phyloP scores from a whole-genome alignment of 2,329 filamentous ascomycete species.

The Fusarium sororula region DNA sequence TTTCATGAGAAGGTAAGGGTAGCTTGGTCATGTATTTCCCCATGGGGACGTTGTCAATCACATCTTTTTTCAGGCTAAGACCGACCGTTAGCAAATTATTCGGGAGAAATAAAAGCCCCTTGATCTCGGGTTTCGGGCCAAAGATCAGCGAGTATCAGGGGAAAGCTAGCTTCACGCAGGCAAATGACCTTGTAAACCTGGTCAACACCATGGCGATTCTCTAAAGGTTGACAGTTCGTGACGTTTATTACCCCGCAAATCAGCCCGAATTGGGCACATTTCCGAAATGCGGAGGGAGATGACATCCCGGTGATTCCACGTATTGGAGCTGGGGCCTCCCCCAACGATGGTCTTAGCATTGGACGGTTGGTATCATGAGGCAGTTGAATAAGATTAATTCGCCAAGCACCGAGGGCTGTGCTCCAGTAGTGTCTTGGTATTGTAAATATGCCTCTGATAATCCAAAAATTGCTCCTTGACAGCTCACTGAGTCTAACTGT shows the following conservation, averaged over 20 bases:
- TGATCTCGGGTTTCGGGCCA: conserved; percentile 35
- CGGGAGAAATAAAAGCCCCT: conserved; percentile 3
- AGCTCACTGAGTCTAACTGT: conserved; percentile 38
- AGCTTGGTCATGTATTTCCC: conserved; percentile 31
- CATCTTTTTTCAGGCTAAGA: conserved; percentile 31
- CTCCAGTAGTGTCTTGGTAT: conserved; percentile 4
- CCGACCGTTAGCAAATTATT: conserved; percentile 15
- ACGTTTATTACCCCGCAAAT: conserved; percentile 21
- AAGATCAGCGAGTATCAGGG: conserved; percentile 26
- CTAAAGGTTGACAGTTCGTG: neutral
- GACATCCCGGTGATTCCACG: conserved; percentile 28
- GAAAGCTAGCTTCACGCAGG: conserved; percentile 2
- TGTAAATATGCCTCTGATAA: conserved; percentile 11
- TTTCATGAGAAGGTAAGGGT: conserved; percentile 15
- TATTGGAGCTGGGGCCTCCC: conserved; percentile 21
- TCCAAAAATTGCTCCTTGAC: conserved; percentile 30
- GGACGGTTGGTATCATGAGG: neutral
- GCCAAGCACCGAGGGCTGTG: neutral
- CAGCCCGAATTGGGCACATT: conserved; percentile 15
- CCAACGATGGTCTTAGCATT: conserved; percentile 1
- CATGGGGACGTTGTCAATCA: conserved; percentile 39
- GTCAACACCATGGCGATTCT: conserved; percentile 7
- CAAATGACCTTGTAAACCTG: conserved; percentile 14
- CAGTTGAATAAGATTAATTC: neutral
- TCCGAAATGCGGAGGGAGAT: conserved; percentile 27